A percentile compares a stretch with the other conserved stretches of the same genome.
Evolutionary conservation across 1,284 basidiomycete genomes (phyloP).

Genomic region (Cystobasidium pallidum): DNA sequence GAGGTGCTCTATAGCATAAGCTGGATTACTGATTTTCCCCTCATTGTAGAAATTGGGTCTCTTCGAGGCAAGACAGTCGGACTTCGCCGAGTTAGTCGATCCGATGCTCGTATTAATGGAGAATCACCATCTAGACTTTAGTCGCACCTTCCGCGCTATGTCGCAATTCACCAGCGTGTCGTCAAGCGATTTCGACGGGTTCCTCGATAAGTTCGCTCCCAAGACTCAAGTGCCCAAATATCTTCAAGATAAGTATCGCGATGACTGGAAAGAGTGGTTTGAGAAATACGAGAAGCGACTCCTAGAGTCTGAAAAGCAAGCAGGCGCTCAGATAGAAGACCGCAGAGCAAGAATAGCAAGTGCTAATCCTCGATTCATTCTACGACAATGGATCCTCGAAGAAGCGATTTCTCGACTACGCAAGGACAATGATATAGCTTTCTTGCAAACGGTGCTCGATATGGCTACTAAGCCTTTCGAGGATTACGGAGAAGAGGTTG

Average conservation of each 20-base stretch:
- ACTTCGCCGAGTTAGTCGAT: constrained; percentile 66
- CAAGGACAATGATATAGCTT: constrained; percentile 63
- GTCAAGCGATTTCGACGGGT: constrained; percentile 57
- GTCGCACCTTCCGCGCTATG: constrained; percentile 74
- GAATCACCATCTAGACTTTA: constrained; percentile 75
- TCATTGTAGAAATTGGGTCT: constrained; percentile 72
- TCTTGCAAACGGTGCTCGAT: constrained; percentile 75
- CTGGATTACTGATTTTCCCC: not conserved
- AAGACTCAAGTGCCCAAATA: constrained; percentile 57
- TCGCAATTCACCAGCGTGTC: constrained; percentile 62
- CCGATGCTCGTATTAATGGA: constrained; percentile 73
- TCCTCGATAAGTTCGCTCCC: constrained; percentile 63
- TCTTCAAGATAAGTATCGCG: constrained; percentile 57
- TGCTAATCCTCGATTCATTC: constrained; percentile 82
- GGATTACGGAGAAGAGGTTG: constrained; percentile 68
- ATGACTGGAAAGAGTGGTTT: constrained; percentile 71
- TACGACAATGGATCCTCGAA: constrained; percentile 90
- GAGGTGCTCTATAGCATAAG: not conserved
- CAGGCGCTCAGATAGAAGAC: constrained; percentile 54
- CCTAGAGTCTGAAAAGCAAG: constrained; percentile 58
- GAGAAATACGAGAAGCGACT: constrained; percentile 68
- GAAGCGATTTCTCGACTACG: constrained; percentile 78
- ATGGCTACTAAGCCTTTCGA: constrained; percentile 81
- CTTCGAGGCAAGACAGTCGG: constrained; percentile 61
- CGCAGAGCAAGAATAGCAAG: constrained; percentile 60